A percentile compares a stretch with the other conserved stretches of the same genome.
Conservation (phyloP, 768 basidiomycete genomes). For the Strobilomyces echinocephalus region DNA sequence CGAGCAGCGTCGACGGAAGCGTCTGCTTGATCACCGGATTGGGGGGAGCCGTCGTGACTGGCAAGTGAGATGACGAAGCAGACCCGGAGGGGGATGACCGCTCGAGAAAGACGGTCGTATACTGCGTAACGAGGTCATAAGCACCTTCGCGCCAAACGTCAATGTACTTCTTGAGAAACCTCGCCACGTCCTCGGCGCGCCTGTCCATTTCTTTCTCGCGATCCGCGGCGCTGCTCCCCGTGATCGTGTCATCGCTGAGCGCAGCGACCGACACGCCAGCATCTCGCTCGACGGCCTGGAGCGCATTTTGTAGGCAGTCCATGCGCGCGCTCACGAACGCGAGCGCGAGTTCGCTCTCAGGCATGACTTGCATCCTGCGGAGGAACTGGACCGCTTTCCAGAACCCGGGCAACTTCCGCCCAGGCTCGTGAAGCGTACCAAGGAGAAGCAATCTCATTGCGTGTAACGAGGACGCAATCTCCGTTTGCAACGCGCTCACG, state of each 20-base stretch:
- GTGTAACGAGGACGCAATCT: constrained; percentile 60
- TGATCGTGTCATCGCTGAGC: constrained; percentile 11
- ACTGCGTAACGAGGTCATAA: constrained; percentile 89
- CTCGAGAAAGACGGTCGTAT: constrained; percentile 83
- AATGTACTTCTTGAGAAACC: constrained; percentile 81
- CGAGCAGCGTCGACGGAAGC: constrained; percentile 28
- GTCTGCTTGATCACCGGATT: constrained; percentile 28
- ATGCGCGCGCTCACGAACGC: constrained; percentile 77
- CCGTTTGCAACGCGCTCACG: constrained; percentile 51
- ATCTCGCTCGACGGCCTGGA: constrained; percentile 50
- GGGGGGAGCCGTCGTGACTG: constrained; percentile 18
- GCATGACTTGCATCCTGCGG: constrained; percentile 70
- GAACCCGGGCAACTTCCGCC: constrained; percentile 77
- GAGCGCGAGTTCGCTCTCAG: constrained; percentile 75
- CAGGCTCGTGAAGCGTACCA: constrained; percentile 72
- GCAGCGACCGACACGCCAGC: constrained; percentile 32
- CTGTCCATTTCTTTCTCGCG: constrained; percentile 47
- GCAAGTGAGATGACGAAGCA: constrained; percentile 16
- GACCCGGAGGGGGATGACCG: constrained; percentile 37
- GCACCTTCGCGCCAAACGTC: constrained; percentile 90
- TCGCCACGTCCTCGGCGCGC: constrained; percentile 66
- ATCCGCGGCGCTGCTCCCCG: constrained; percentile 24
- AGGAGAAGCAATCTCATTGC: constrained; percentile 76
- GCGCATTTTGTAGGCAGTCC: constrained; percentile 52
- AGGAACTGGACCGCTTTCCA: constrained; percentile 90